Base-by-base conservation (phyloP, 2,329 filamentous ascomycete species). In the Aspergillus nomiae region DNA sequence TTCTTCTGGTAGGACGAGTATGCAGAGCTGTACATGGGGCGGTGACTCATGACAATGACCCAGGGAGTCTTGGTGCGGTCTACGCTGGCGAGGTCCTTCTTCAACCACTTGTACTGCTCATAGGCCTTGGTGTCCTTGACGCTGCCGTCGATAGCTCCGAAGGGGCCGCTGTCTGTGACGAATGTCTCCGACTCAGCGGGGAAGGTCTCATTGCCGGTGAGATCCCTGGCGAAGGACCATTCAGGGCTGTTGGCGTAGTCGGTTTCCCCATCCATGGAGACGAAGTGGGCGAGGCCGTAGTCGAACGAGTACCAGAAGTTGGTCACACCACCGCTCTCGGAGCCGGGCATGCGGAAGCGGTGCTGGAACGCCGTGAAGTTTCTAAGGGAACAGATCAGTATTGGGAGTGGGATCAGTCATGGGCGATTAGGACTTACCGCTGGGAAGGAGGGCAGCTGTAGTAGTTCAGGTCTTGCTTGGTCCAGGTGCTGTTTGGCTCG, bases 241-340 rank as follows among this genome's bases (percentile, higher is more conserved):
- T 80, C 76, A 9, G 83, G 83, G 63, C 77, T 81, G 70, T 82
- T 74, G 54, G 82, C 77, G 65, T 80, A 84, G 70, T 85, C 83
- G 43, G 83, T 85, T 69, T 85, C 83, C 21, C 75, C 77, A 56
- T 84, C 75, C 32, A 85, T 71, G 21, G 78, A 73, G 64, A 85
- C 73, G 63, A 85, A 85, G 69, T 85, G 83, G 2, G 80, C 83
- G n/a, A 84, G 74, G 28, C 83, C 83, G 65, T 85, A 84, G 74
- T 85, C 82, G 67, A 84, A 85, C 1, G 80, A 83, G 73, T 85
- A 85, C 83, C 83, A 85, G 68, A 84, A 82, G 76, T 84, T 85
- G 58, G 80, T 76, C 11, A 84, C 81, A 38, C 83, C 83, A 4
- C 80, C 80, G 11, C 76, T 77, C 66, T 84, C 82, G 1, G 67